Conservation (phyloP, 2,329 filamentous ascomycete species). For the Penicillium hesseltinei region DNA sequence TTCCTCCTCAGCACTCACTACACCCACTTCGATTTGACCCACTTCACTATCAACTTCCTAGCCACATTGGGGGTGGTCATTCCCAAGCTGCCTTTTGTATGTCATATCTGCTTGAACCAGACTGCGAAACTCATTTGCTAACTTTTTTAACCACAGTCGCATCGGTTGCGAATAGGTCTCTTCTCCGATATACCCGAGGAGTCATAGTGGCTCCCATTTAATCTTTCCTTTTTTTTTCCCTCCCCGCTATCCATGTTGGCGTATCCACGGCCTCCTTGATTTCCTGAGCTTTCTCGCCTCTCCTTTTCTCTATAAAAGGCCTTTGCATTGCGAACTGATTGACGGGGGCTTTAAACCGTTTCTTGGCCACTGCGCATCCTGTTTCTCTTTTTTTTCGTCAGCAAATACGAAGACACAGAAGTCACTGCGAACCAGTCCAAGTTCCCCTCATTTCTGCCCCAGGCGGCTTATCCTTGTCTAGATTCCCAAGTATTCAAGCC, state of each 20-base stretch:
- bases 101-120: slow-evolving; percentile 39
- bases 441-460: background rate
- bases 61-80: slow-evolving; percentile 91
- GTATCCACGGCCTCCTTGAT: slow-evolving; percentile 18
- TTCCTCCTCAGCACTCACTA: slow-evolving; percentile 98
- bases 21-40: slow-evolving; percentile 94
- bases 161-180: slow-evolving; percentile 73
- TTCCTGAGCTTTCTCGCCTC: slow-evolving; percentile 11
- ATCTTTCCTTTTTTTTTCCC: slow-evolving; percentile 10
- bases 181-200: slow-evolving; percentile 70
- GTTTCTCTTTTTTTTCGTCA: slow-evolving; percentile 11
- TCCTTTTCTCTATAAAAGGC: slow-evolving; percentile 16
- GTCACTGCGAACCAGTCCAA: slow-evolving; percentile 8
- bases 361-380: slow-evolving; percentile 17
- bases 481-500: slow-evolving; percentile 19
- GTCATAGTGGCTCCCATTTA: slow-evolving; percentile 28
- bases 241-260: slow-evolving; percentile 22
- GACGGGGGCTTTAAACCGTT: slow-evolving; percentile 16
- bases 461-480: slow-evolving; percentile 17
- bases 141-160: slow-evolving; percentile 58
- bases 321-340: slow-evolving; percentile 25
- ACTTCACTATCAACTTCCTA: slow-evolving; percentile 96
- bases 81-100: slow-evolving; percentile 90
- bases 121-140: slow-evolving; percentile 14
- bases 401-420: slow-evolving; percentile 24